phyloP scores from a whole-genome alignment of 2,329 filamentous ascomycete genomes.

The Ilyonectria mors-panacis region DNA sequence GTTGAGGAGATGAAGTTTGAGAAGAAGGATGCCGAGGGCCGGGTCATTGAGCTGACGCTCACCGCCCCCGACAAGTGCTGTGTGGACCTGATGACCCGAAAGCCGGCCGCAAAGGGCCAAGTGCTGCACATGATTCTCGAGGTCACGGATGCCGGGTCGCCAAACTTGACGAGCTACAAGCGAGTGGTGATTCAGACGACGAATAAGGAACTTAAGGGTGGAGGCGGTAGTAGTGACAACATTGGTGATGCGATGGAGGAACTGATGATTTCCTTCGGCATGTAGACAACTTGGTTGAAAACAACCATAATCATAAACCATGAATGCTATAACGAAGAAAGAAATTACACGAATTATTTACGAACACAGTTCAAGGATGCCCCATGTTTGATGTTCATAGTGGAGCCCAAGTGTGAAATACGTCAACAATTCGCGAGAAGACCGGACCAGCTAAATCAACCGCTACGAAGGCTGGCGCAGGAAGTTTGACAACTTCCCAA shows the following conservation, averaged over 20 bases:
- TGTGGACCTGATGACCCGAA: slow-evolving; percentile 51
- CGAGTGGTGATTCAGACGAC: slow-evolving; percentile 56
- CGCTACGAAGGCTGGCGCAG: no score
- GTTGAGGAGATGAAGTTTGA: slow-evolving; percentile 52
- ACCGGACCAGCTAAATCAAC: background rate
- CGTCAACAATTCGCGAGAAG: background rate
- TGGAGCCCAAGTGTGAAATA: background rate
- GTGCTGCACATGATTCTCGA: slow-evolving; percentile 65
- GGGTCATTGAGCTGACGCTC: slow-evolving; percentile 53
- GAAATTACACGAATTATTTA: background rate
- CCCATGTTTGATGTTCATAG: background rate
- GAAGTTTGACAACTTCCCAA: no score
- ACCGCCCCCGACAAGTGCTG: slow-evolving; percentile 58
- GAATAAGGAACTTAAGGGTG: slow-evolving; percentile 50
- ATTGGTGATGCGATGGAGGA: slow-evolving; percentile 31
- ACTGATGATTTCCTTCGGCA: slow-evolving; percentile 10
- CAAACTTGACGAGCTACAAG: slow-evolving; percentile 63
- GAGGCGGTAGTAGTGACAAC: slow-evolving; percentile 28
- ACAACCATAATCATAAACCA: background rate
- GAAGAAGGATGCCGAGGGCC: slow-evolving; percentile 36
- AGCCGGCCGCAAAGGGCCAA: slow-evolving; percentile 58
- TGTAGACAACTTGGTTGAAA: background rate
- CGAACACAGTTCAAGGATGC: background rate
- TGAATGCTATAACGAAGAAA: background rate
- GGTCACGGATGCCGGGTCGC: slow-evolving; percentile 60